Evolutionary conservation across 2,329 filamentous ascomycete species (phyloP).

Genomic region (Fusarium transvaalense): DNA sequence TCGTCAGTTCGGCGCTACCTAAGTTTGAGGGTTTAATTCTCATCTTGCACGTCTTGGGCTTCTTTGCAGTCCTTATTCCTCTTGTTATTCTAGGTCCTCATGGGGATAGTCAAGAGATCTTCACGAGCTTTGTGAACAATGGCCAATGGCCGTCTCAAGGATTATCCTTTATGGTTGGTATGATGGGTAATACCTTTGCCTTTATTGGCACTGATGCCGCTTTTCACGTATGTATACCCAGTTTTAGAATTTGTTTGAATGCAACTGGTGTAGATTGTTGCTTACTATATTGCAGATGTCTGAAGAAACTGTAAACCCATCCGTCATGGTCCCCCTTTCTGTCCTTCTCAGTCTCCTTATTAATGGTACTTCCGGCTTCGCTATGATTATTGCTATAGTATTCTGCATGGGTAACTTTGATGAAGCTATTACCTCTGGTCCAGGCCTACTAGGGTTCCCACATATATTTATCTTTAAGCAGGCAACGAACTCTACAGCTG

Average conservation of each 20-base stretch:
- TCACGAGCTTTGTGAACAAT: constrained; percentile 44
- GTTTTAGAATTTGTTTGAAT: not conserved
- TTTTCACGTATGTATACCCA: constrained; percentile 17
- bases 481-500: constrained; percentile 31
- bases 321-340: constrained; percentile 31
- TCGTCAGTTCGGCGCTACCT: constrained; percentile 47
- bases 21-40: constrained; percentile 57
- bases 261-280: not conserved
- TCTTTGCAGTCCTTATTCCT: constrained; percentile 57
- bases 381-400: constrained; percentile 40
- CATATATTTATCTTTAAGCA: constrained; percentile 38
- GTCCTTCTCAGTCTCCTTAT: constrained; percentile 34
- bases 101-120: constrained; percentile 46
- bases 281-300: constrained; percentile 23
- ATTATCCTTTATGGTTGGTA: constrained; percentile 34
- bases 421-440: constrained; percentile 30
- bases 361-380: constrained; percentile 38
- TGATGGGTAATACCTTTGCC: constrained; percentile 34
- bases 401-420: constrained; percentile 34
- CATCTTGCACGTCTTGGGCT: constrained; percentile 57
- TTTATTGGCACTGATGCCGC: constrained; percentile 36
- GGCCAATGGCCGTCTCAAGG: constrained; percentile 34
- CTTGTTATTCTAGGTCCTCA: constrained; percentile 48
- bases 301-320: constrained; percentile 38
- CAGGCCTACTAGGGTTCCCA: constrained; percentile 27